Evolutionary conservation across 805 yeast species (phyloP).

Genomic region (Grigorovia transvaalensis): DNA sequence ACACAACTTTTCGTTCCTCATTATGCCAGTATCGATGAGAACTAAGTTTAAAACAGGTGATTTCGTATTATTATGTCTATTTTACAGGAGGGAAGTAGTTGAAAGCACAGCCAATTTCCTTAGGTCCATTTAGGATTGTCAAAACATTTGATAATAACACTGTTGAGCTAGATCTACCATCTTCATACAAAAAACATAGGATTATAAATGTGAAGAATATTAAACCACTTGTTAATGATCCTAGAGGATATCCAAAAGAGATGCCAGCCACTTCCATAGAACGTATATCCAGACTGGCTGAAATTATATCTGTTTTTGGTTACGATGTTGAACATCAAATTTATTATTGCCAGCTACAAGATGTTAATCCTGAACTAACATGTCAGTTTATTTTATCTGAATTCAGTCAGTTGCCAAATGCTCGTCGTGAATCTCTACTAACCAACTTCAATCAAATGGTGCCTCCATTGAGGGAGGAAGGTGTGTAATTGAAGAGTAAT

Average conservation of each 20-base stretch:
- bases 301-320: slow-evolving; percentile 4
- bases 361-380: slow-evolving; percentile 1
- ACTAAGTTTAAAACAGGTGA: too few relatives aligned
- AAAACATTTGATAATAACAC: slow-evolving; percentile 2
- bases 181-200: slow-evolving; percentile 2
- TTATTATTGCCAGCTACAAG: slow-evolving; percentile 3
- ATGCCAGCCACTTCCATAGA: neutral
- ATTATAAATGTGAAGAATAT: slow-evolving; percentile 3
- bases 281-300: neutral
- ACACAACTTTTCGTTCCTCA: too few relatives aligned
- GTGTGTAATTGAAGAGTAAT: too few relatives aligned
- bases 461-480: too few relatives aligned
- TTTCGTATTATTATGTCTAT: slow-evolving; percentile 4
- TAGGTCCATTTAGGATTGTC: slow-evolving; percentile 6
- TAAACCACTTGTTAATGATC: neutral
- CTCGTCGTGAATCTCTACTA: too few relatives aligned
- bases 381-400: too few relatives aligned
- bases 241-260: neutral
- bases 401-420: too few relatives aligned
- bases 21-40: too few relatives aligned
- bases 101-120: slow-evolving; percentile 2
- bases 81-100: slow-evolving; percentile 2
- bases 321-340: neutral
- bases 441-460: too few relatives aligned
- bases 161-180: slow-evolving; percentile 6